Percentiles rank a stretch among this genome's conserved stretches.
phyloP scores from a whole-genome alignment of 2,329 filamentous ascomycete species.

The Ilyonectria robusta region DNA sequence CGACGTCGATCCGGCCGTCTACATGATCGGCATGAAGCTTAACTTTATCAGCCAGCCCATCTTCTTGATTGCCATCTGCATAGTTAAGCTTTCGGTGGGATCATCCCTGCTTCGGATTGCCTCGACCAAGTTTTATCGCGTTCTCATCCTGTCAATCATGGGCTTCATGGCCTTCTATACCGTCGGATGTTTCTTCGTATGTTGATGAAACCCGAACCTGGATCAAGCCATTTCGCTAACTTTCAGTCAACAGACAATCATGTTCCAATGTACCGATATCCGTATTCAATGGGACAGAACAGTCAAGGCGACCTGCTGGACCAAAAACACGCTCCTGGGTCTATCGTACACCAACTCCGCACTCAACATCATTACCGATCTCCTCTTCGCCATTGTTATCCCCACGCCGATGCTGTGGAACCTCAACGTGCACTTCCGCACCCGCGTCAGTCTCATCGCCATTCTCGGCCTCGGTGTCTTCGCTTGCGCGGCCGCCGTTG shows the following conservation, averaged over 20 bases:
- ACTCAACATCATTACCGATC: conserved; percentile 54
- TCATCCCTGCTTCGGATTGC: conserved; percentile 59
- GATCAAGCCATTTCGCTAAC: accelerated
- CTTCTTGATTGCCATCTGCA: conserved; percentile 57
- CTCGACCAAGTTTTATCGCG: conserved; percentile 52
- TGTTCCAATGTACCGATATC: conserved; percentile 64
- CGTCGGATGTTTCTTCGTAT: conserved; percentile 54
- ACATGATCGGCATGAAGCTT: conserved; percentile 55
- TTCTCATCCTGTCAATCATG: conserved; percentile 56
- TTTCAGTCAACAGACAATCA: conserved; percentile 52
- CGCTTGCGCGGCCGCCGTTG: conserved; percentile 58
- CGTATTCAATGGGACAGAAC: conserved; percentile 60
- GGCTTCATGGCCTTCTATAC: conserved; percentile 53
- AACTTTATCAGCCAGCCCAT: conserved; percentile 62
- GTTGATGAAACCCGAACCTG: conserved; percentile 16
- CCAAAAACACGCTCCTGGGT: conserved; percentile 53
- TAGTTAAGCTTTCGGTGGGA: conserved; percentile 60
- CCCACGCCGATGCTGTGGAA: conserved; percentile 56
- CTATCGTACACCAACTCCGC: conserved; percentile 60
- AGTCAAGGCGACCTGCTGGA: conserved; percentile 59
- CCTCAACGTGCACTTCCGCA: conserved; percentile 57
- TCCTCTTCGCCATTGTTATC: conserved; percentile 57
- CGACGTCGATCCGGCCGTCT: conserved; percentile 55
- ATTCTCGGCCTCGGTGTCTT: conserved; percentile 62
- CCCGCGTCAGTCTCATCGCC: conserved; percentile 56